A percentile compares a stretch with the other conserved stretches of the same genome.
phyloP scores from a whole-genome alignment of 495 filamentous ascomycete species.

The Podospora didyma region DNA sequence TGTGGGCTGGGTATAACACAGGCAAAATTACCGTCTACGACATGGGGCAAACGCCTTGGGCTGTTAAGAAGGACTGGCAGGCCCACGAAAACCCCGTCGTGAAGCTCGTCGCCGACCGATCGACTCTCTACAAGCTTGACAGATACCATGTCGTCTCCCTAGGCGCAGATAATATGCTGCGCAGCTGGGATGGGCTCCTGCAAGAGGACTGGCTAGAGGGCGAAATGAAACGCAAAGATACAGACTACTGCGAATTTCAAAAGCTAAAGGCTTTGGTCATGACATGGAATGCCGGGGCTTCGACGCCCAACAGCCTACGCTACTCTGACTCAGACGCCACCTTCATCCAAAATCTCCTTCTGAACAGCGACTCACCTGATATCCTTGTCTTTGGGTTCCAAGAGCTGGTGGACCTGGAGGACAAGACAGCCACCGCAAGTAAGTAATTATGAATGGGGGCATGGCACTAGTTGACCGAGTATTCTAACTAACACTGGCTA shows the following conservation, averaged over 20 bases:
- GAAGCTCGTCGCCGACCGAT: slow-evolving; percentile 70
- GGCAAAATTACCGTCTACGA: slow-evolving; percentile 97
- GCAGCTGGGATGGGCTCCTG: slow-evolving; percentile 89
- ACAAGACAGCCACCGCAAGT: slow-evolving; percentile 96
- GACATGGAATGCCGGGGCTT: slow-evolving; percentile 96
- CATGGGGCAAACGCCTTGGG: slow-evolving; percentile 75
- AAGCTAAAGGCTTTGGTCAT: slow-evolving; percentile 72
- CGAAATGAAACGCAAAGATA: slow-evolving; percentile 79
- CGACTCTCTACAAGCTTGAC: slow-evolving; percentile 83
- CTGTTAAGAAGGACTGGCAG: slow-evolving; percentile 87
- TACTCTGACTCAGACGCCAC: slow-evolving; percentile 59
- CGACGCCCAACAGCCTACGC: slow-evolving; percentile 76
- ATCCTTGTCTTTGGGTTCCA: slow-evolving; percentile 97
- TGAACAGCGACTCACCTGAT: slow-evolving; percentile 71
- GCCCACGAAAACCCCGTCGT: slow-evolving; percentile 81
- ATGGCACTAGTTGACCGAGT: too few species aligned
- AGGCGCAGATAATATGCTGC: slow-evolving; percentile 79
- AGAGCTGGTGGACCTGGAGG: slow-evolving; percentile 92
- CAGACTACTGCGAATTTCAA: slow-evolving; percentile 78
- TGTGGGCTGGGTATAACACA: slow-evolving; percentile 94
- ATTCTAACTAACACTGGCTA: slow-evolving; percentile 21
- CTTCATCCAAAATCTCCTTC: slow-evolving; percentile 74
- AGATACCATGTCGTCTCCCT: slow-evolving; percentile 83
- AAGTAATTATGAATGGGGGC: slow-evolving; percentile 26
- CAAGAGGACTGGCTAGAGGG: slow-evolving; percentile 89